Conservation (phyloP, 495 filamentous ascomycete species). For the Penicillium coprophilum region DNA sequence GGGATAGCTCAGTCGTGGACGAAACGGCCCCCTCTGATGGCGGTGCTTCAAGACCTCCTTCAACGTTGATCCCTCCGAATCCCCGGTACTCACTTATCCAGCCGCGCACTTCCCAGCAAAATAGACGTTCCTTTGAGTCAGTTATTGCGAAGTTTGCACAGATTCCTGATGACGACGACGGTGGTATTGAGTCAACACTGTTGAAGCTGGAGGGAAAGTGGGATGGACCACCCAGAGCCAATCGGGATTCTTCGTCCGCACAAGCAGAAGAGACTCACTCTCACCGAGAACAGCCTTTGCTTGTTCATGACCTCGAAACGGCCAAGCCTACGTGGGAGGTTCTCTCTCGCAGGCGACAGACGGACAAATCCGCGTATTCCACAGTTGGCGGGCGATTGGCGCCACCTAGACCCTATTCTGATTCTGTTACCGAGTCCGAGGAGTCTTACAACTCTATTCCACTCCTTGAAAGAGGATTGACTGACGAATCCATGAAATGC, state of each 20-base stretch:
- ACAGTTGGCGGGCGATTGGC: constrained; percentile 31
- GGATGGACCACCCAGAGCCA: constrained; percentile 15
- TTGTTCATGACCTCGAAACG: neutral
- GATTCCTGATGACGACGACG: constrained; percentile 89
- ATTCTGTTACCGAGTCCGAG: constrained; percentile 53
- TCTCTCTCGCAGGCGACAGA: constrained; percentile 27
- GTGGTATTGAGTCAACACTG: constrained; percentile 89
- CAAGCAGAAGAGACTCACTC: neutral
- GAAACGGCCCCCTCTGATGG: constrained; percentile 26
- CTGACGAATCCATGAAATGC: constrained; percentile 54
- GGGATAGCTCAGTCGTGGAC: constrained; percentile 63
- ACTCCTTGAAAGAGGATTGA: constrained; percentile 70
- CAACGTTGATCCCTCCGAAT: constrained; percentile 40
- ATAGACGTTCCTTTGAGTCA: constrained; percentile 85
- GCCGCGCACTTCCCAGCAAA: constrained; percentile 71
- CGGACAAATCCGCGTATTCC: constrained; percentile 33
- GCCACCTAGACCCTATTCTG: constrained; percentile 38
- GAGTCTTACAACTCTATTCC: constrained; percentile 77
- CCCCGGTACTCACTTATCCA: constrained; percentile 63
- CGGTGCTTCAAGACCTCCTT: constrained; percentile 31
- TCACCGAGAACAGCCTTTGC: constrained; percentile 7
- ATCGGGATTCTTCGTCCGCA: constrained; percentile 1
- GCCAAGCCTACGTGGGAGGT: constrained; percentile 18
- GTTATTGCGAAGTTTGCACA: constrained; percentile 86
- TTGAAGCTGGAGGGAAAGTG: constrained; percentile 91